phyloP scores from a whole-genome alignment of 2,329 filamentous ascomycete species.

The Setomelanomma holmii region DNA sequence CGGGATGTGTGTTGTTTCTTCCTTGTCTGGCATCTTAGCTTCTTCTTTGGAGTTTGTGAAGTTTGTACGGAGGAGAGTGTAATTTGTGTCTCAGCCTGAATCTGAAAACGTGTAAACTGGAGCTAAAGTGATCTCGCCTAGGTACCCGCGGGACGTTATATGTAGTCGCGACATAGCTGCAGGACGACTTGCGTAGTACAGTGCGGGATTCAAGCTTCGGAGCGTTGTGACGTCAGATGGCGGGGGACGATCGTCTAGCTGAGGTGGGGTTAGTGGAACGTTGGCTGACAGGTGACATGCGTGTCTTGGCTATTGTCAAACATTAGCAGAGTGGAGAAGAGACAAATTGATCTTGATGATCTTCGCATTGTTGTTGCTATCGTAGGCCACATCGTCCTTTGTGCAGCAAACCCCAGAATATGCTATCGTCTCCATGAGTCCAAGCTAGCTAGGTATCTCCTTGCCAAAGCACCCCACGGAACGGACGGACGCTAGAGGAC shows the following conservation, averaged over 20 bases:
- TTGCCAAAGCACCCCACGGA: no score
- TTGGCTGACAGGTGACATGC: not conserved
- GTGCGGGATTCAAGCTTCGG: slow-evolving; percentile 4
- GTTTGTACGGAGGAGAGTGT: no score
- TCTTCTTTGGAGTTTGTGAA: no score
- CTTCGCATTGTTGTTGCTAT: not conserved
- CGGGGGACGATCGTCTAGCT: not conserved
- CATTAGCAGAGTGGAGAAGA: no score
- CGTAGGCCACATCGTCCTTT: not conserved
- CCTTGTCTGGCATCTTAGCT: not conserved
- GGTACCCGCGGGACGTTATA: slow-evolving; percentile 1
- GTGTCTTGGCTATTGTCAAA: not conserved
- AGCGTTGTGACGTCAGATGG: slow-evolving; percentile 4
- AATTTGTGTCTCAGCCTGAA: no score
- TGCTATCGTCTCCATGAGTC: no score
- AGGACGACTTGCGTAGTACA: not conserved
- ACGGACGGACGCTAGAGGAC: no score
- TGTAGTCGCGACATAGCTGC: not conserved
- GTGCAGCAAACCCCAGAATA: not conserved
- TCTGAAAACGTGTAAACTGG: not conserved
- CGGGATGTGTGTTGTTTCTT: slow-evolving; percentile 35
- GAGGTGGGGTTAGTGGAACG: not conserved
- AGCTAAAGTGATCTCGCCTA: not conserved
- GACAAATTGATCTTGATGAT: no score
- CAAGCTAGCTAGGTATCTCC: no score